These are phyloP conservation scores for Paramecium pentaurelia DNA, from an alignment of 73 alveolate species.

Conservation along the genomic window DNA sequence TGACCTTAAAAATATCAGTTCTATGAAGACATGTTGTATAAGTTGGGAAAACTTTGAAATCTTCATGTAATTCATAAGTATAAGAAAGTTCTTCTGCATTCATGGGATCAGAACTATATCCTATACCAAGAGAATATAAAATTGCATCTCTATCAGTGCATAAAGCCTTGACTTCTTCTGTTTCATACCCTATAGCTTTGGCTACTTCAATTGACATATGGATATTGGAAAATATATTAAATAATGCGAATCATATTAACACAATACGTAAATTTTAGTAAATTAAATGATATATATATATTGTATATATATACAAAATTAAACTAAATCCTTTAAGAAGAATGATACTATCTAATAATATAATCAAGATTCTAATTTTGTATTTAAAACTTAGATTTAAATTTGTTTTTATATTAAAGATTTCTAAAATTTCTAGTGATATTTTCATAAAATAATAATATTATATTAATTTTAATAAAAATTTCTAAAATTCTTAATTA, in stretches of 20 bases:
- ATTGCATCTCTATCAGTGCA: conserved; percentile 58
- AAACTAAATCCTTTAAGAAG: neutral
- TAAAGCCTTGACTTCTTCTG: conserved; percentile 21
- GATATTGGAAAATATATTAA: neutral
- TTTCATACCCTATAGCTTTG: conserved; percentile 61
- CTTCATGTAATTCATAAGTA: conserved; percentile 81
- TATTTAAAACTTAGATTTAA: neutral
- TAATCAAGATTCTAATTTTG: neutral
- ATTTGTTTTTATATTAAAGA: neutral
- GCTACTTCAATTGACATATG: conserved; percentile 47
- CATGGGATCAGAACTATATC: conserved; percentile 78
- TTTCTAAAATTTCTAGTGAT: neutral
- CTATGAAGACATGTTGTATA: conserved; percentile 69
- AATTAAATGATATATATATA: neutral
- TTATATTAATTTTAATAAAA: too few species aligned
- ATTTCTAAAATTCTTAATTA: too few species aligned
- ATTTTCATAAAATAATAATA: too few species aligned
- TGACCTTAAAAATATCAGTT: conserved; percentile 58
- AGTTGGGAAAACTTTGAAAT: conserved; percentile 75
- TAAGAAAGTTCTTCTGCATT: conserved; percentile 69
- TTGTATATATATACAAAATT: too few species aligned
- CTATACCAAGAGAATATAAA: conserved; percentile 76
- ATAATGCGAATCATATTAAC: neutral
- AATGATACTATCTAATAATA: neutral
- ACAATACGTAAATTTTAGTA: neutral